Evolutionary conservation across 1,139 yeast genomes (phyloP), one percentile per base, ranked within the genome.

Genomic region (Yamadazyma conglobata): DNA sequence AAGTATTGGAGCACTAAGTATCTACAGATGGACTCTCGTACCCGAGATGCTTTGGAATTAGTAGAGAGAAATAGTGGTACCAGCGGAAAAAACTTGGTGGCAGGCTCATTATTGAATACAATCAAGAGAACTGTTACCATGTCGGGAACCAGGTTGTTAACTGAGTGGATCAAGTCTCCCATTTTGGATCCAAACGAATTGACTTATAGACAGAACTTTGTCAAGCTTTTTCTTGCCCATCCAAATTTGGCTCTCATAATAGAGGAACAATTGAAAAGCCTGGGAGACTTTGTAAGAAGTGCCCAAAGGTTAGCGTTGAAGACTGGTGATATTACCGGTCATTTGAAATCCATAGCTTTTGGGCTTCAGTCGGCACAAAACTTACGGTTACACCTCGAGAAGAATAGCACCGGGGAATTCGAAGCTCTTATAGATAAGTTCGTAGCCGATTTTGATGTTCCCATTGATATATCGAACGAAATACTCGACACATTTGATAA

Each of bases 81-180:
- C 6, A 63, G 77, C 34, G 81, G 71, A 3, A 50, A 77, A n/a
- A 72, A 72, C 11, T 67, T 79, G 10, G 62, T 60, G 4, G 70
- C 70, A 9, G 96, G 96, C 0, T 79, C 96, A 0, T 56, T 91
- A 11, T 59, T 85, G 9, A 73, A 77, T 11, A 70, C 86, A 0
- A 70, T 91, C 6, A 73, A 76, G 36, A 60, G 82, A 33, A 91
- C 97, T 0, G 73, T 73, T 2, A 87, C 98, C 0, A 70, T 80
- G 1, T 77, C 94, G 0, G 98, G 98, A 0, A 63, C 95, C 0
- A 63, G 98, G 28, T 50, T 84, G 14, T 59, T 91, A 12, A 72
- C 80, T 3, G 79, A 80, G 32, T 88, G 97, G 96, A 58, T 91
- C 3, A 70, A 85, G 13, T 79, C 89, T 0, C 99, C 99, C 0